Conservation (phyloP, 2,329 filamentous ascomycete species). For the Xylariales sp. region DNA sequence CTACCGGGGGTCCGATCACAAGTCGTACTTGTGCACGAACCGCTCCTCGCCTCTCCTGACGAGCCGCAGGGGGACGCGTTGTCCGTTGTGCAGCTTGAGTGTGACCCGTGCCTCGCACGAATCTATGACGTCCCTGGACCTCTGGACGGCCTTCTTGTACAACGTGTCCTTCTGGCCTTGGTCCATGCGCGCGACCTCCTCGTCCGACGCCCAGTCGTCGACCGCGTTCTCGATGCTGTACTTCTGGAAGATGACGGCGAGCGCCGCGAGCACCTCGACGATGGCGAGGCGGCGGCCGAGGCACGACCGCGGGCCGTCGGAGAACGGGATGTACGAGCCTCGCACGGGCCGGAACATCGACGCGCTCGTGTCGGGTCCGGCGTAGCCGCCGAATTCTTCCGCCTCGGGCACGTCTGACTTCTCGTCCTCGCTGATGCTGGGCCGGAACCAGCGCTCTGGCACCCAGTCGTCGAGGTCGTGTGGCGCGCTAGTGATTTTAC, state of each 20-base stretch:
- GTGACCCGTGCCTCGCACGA: constrained; percentile 72
- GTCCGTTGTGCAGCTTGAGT: constrained; percentile 71
- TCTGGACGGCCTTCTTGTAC: constrained; percentile 70
- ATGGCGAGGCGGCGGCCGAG: constrained; percentile 68
- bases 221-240: constrained; percentile 78
- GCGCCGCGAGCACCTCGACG: constrained; percentile 66
- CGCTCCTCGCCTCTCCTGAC: constrained; percentile 76
- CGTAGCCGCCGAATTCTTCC: constrained; percentile 67
- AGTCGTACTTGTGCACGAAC: constrained; percentile 60
- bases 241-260: constrained; percentile 66
- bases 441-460: constrained; percentile 68
- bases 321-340: constrained; percentile 69
- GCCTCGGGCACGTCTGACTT: constrained; percentile 41
- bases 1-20: constrained; percentile 12
- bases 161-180: constrained; percentile 58
- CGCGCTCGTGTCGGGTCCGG: constrained; percentile 68
- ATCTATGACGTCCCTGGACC: constrained; percentile 63
- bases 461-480: constrained; percentile 66
- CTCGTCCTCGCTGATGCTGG: constrained; percentile 39
- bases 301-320: constrained; percentile 67
- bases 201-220: constrained; percentile 65
- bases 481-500: constrained; percentile 41
- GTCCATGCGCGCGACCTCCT: constrained; percentile 64
- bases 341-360: constrained; percentile 68
- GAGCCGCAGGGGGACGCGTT: constrained; percentile 72